Evolutionary conservation across 2,329 filamentous ascomycete species (phyloP), one percentile per base, ranked within the genome.

Genomic region (Beauveria rudraprayagi): DNA sequence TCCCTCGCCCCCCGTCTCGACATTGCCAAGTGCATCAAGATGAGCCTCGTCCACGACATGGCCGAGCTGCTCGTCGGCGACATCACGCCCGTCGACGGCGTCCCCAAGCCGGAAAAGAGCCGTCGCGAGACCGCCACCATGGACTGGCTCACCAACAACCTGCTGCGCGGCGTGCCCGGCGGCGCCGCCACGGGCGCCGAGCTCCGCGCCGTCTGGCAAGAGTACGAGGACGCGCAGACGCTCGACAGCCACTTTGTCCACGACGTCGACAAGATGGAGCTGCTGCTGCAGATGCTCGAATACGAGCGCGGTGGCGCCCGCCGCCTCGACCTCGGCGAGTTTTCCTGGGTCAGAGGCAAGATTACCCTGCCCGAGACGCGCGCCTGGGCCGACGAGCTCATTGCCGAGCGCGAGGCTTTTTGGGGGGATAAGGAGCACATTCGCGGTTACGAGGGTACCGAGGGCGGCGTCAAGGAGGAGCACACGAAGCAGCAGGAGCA

Each of bases 41-140:
- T 99, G 92, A 93, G 92, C 28, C 82, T 99, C 40, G 80, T 99
- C 50, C 94, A 99, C 78, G 94, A 99, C 77, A 97, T 99, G 91
- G 94, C 94, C 11, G 94, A 99, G 75, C 82, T 90, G 5, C 80
- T 99, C 1, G 94, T 99, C 17, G 94, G 94, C 62, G 94, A 99
- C 77, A 97, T 99, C 71, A 99, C 94, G 0, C 94, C 94, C 0
- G 87, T 94, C 4, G 94, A 99, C 71, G 85, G 86, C 19, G 85
- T 99, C 0, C 73, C 85, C 60, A 99, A 97, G 75, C 75, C 80
- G 3, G 94, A 99, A 76, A 99, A 99, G 82, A 89, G 81, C 72
- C 83, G 92, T 17, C 87, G 94, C 63, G 94, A 99, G 75, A 83
- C 87, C 0, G 84, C 87, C 52, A 95, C 92, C 0, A 97, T 99